phyloP scores from a whole-genome alignment of 2,329 filamentous ascomycete species.

The Xylaria sp. region DNA sequence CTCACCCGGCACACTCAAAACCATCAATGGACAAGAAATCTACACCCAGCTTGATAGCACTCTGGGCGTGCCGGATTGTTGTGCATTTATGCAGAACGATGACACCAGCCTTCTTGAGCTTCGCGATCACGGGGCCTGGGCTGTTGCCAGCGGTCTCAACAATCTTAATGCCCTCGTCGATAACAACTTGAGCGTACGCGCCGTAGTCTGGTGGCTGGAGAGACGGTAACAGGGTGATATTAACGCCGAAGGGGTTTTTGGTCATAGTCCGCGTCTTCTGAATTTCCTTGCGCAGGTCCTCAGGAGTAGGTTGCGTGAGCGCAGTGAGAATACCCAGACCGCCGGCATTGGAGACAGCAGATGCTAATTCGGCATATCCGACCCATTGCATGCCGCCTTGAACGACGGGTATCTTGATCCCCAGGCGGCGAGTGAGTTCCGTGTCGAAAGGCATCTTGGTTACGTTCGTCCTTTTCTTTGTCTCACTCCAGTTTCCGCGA shows the following conservation, averaged over 20 bases:
- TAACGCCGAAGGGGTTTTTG: slow-evolving; percentile 85
- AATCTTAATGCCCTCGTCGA: slow-evolving; percentile 90
- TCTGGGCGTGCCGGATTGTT: slow-evolving; percentile 90
- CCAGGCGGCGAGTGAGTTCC: slow-evolving; percentile 66
- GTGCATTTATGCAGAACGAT: slow-evolving; percentile 98
- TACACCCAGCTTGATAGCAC: slow-evolving; percentile 91
- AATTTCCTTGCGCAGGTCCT: slow-evolving; percentile 94
- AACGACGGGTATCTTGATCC: slow-evolving; percentile 75
- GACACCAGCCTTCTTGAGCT: slow-evolving; percentile 82
- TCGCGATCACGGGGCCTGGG: slow-evolving; percentile 88
- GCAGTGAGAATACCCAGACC: slow-evolving; percentile 85
- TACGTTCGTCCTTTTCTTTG: neutral
- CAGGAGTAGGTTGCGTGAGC: slow-evolving; percentile 91
- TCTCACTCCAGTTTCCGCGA: neutral
- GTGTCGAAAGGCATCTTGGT: slow-evolving; percentile 66
- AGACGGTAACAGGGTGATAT: slow-evolving; percentile 91
- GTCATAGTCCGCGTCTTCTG: slow-evolving; percentile 84
- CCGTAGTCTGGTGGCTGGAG: slow-evolving; percentile 91
- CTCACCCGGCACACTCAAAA: slow-evolving; percentile 88
- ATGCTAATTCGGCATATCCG: slow-evolving; percentile 81
- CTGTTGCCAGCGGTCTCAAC: slow-evolving; percentile 93
- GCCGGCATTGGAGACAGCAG: slow-evolving; percentile 82
- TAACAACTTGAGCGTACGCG: slow-evolving; percentile 90
- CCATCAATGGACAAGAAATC: slow-evolving; percentile 98
- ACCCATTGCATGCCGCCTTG: slow-evolving; percentile 91